Evolutionary conservation across 306 rosid genomes (phyloP).

Genomic region (Arachis hypogaea): DNA sequence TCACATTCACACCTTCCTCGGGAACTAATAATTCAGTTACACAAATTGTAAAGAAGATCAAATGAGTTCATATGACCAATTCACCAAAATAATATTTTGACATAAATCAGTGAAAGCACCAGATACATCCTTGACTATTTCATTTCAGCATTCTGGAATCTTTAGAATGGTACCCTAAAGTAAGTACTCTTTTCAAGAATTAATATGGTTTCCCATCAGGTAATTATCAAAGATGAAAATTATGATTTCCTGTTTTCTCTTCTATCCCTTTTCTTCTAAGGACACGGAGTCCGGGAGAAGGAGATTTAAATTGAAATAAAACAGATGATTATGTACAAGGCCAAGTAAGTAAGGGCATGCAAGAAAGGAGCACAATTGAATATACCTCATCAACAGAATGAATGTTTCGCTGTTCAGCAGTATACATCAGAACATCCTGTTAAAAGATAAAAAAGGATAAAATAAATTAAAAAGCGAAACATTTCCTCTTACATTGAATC

Average conservation of each 20-base stretch:
- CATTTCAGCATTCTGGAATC: no score
- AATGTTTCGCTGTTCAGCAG: constrained; percentile 72
- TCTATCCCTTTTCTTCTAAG: neutral
- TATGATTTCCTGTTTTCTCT: neutral
- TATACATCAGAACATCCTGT: constrained; percentile 87
- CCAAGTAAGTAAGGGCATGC: constrained; percentile 24
- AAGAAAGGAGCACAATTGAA: constrained; percentile 21
- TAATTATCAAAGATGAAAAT: neutral
- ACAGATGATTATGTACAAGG: neutral
- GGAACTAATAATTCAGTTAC: no score
- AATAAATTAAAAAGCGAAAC: constrained; percentile 6
- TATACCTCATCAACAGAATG: constrained; percentile 94
- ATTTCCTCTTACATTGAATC: constrained; percentile 2
- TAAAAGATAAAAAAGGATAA: constrained; percentile 4
- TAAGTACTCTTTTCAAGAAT: no score
- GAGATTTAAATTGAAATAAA: neutral
- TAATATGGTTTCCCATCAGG: neutral
- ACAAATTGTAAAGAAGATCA: no score
- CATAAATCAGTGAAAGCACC: no score
- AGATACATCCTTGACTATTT: no score
- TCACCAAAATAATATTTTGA: no score
- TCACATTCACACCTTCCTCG: no score
- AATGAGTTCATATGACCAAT: no score
- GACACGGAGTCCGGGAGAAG: no score
- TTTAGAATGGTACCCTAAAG: no score